Conservation (phyloP, 2,329 filamentous ascomycete genomes). For the Exophiala aquamarina region DNA sequence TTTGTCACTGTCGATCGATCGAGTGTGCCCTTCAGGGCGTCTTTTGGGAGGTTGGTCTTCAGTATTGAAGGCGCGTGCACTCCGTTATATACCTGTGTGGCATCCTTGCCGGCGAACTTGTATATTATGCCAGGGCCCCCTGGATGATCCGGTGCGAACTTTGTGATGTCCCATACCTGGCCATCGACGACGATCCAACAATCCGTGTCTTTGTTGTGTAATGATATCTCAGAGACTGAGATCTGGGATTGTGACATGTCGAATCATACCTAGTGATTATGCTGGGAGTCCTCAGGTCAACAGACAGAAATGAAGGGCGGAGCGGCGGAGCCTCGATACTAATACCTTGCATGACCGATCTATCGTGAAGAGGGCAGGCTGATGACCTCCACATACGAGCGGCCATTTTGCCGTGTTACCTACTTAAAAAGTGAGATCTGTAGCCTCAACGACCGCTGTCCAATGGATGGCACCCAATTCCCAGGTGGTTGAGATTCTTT, state of each 20-base stretch:
- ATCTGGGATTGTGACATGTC: slow-evolving; percentile 14
- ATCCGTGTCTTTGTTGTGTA: slow-evolving; percentile 50
- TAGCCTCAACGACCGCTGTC: too few relatives aligned
- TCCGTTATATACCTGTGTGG: slow-evolving; percentile 53
- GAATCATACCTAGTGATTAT: too few relatives aligned
- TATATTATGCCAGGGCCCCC: slow-evolving; percentile 50
- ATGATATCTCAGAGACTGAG: slow-evolving; percentile 36
- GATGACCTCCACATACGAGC: not conserved
- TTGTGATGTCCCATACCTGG: slow-evolving; percentile 66
- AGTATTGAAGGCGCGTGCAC: slow-evolving; percentile 53
- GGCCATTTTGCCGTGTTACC: too few relatives aligned
- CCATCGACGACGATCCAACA: slow-evolving; percentile 70
- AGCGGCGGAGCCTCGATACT: too few relatives aligned
- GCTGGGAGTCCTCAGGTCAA: too few relatives aligned
- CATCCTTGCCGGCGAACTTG: slow-evolving; percentile 54
- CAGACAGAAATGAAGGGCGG: too few relatives aligned
- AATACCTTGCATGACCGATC: too few relatives aligned
- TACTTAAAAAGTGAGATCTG: too few relatives aligned
- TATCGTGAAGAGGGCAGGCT: not conserved
- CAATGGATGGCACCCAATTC: too few relatives aligned
- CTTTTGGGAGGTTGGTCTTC: slow-evolving; percentile 40
- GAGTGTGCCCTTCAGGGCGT: slow-evolving; percentile 52
- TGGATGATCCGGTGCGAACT: slow-evolving; percentile 65
- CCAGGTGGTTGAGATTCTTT: not conserved
- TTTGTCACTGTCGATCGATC: slow-evolving; percentile 50